A percentile compares a stretch with the other conserved stretches of the same genome.
These are phyloP conservation scores for Phyllosticta citribraziliensis DNA, from an alignment of 2,329 filamentous ascomycete species.

Conservation along the genomic window DNA sequence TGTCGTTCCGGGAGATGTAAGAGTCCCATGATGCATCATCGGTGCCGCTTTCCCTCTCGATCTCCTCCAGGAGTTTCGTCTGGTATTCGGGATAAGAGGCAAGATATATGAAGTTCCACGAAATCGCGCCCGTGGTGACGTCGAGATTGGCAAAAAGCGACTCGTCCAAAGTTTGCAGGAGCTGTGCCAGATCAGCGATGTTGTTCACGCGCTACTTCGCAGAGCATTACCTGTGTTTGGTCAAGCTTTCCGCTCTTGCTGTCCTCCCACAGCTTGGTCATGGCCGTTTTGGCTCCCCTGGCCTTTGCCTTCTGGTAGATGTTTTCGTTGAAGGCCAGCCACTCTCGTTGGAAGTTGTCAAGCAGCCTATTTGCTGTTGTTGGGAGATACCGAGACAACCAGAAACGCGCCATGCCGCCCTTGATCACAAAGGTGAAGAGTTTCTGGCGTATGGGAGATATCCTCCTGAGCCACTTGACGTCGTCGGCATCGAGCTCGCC, in stretches of 20 bases:
- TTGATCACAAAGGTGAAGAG: slow-evolving; percentile 25
- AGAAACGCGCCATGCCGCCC: slow-evolving; percentile 26
- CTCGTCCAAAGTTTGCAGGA: slow-evolving; percentile 35
- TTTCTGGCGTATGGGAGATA: slow-evolving; percentile 21
- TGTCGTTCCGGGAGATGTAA: slow-evolving; percentile 18
- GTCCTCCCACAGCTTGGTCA: too few species aligned
- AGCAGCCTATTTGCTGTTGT: slow-evolving; percentile 17
- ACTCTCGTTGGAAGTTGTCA: slow-evolving; percentile 13
- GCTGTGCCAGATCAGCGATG: slow-evolving; percentile 14
- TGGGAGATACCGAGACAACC: slow-evolving; percentile 20
- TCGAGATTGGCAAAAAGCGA: slow-evolving; percentile 37
- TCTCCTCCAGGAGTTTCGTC: slow-evolving; percentile 19
- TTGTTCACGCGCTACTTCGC: background rate
- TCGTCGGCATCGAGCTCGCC: slow-evolving; percentile 20
- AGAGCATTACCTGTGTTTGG: too few species aligned
- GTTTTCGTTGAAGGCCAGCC: slow-evolving; percentile 25
- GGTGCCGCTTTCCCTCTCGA: slow-evolving; percentile 2
- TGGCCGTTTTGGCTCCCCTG: background rate
- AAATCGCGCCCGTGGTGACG: slow-evolving; percentile 33
- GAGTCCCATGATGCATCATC: background rate
- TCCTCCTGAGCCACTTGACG: slow-evolving; percentile 16
- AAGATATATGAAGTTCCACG: slow-evolving; percentile 36
- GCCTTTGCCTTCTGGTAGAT: slow-evolving; percentile 8
- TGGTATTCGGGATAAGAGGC: slow-evolving; percentile 28
- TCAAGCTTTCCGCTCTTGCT: too few species aligned